phyloP scores from a whole-genome alignment of 176 grass and related monocot genomes.

The Bothriochloa decipiens region DNA sequence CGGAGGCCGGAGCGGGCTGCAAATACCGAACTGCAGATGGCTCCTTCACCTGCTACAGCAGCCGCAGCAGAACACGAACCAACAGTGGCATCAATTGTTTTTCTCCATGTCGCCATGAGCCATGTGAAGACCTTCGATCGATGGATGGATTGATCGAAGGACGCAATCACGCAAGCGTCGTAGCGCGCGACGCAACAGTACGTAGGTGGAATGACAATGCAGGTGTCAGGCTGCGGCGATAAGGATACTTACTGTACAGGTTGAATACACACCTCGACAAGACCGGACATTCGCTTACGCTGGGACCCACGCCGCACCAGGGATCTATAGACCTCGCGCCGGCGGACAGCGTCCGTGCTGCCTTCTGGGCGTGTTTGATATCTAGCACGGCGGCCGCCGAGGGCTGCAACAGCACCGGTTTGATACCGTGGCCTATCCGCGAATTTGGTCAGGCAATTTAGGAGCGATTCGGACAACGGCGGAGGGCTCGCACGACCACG shows the following conservation, averaged over 20 bases:
- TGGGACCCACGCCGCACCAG: neutral
- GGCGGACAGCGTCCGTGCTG: too few species aligned
- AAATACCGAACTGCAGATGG: neutral
- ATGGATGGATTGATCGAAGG: neutral
- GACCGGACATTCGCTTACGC: slow-evolving; percentile 24
- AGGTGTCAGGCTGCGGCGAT: slow-evolving; percentile 27
- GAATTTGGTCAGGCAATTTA: too few species aligned
- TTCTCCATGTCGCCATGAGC: neutral
- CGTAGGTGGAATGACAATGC: slow-evolving; percentile 40
- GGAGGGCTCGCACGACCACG: too few species aligned
- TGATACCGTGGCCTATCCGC: too few species aligned
- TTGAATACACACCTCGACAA: slow-evolving; percentile 31
- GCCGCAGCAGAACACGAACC: neutral
- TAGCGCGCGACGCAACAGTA: too few species aligned
- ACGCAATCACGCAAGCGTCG: too few species aligned
- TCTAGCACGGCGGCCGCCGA: too few species aligned
- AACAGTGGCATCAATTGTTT: slow-evolving; percentile 3
- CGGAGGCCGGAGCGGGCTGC: neutral
- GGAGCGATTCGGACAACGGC: too few species aligned
- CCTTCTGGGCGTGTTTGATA: too few species aligned
- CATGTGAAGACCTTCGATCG: neutral
- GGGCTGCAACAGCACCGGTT: too few species aligned
- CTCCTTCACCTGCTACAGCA: slow-evolving; percentile 6
- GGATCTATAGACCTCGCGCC: too few species aligned
- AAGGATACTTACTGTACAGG: slow-evolving; percentile 8